Evolutionary conservation across 2,329 filamentous ascomycete species (phyloP).

Genomic region (Zymoseptoria passerinii): DNA sequence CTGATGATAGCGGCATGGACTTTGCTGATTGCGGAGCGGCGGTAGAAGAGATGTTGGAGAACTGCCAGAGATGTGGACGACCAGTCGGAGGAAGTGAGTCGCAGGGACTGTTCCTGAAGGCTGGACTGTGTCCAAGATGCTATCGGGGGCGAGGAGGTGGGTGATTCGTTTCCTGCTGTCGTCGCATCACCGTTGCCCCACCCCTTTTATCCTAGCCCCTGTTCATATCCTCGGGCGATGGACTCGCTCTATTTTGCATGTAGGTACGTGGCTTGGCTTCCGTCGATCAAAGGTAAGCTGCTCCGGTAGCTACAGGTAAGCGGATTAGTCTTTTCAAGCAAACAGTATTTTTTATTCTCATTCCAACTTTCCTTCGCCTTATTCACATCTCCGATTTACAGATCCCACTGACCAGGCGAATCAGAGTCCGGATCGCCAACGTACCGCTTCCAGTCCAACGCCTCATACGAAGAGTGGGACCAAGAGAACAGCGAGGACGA

Average conservation of each 20-base stretch:
- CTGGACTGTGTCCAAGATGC: slow-evolving; percentile 11
- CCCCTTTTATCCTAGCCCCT: neutral
- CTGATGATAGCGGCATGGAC: slow-evolving; percentile 10
- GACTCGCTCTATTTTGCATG: neutral
- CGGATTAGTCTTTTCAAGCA: neutral
- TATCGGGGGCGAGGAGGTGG: slow-evolving; percentile 1
- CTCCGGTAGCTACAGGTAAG: neutral
- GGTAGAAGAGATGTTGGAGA: slow-evolving; percentile 6
- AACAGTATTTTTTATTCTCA: neutral
- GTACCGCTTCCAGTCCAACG: neutral
- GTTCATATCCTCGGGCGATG: neutral
- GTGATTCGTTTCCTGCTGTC: neutral
- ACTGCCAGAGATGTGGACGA: slow-evolving; percentile 10
- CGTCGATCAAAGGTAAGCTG: neutral
- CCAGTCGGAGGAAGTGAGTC: slow-evolving; percentile 2
- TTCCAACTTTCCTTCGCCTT: neutral
- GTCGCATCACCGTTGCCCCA: neutral
- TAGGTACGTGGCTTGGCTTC: neutral
- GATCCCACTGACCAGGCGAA: neutral
- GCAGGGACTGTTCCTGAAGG: slow-evolving; percentile 2
- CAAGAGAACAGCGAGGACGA: neutral
- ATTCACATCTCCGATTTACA: neutral
- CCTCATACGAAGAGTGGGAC: neutral
- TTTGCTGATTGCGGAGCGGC: slow-evolving; percentile 16
- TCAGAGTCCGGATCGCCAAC: neutral